Evolutionary conservation across 805 yeast species (phyloP), one percentile per base, ranked within the genome.

Genomic region (Ogataea sp.): DNA sequence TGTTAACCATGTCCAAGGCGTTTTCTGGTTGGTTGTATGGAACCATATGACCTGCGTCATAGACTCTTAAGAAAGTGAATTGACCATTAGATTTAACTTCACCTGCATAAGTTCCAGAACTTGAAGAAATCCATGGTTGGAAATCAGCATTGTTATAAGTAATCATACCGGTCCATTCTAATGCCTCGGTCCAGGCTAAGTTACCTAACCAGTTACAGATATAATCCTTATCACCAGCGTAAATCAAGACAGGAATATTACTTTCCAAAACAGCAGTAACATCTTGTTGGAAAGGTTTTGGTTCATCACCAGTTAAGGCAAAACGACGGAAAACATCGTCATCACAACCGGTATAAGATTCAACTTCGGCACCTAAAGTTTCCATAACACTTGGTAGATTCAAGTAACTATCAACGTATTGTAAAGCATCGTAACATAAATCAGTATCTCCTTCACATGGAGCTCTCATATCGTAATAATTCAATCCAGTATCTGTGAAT

Each of bases 171-270:
- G 43, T 34, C 62, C 62, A 57, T 53, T 83, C 83, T 39, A 87
- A 70, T 36, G 65, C 74, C 55, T 83, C 70, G 28, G 90, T 70
- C 95, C 96, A 85, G 14, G 83, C 93, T 55, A 78, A 75, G 61
- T 88, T 88, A 47, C 97, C 97, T 55, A 90, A 73, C 96, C 96
- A 89, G 68, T 90, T 89, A 67, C 97, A 89, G 57, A 89, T 89
- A 63, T 80, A 89, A 63, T 89, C 97, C 65, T 87, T 86, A 66
- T 89, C 96, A 56, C 97, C 97, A 14, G 96, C 96, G 53, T 89
- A 90, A 45, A 90, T 72, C 58, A 90, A 71, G 20, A 88, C 89
- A 3, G 96, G 96, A 37, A 89, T 53, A 10, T 71, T 82, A 20
- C 71, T 59, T 45, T 87, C 88, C 50, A 90, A 72, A 45, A 88